Evolutionary conservation across 2,329 filamentous ascomycete genomes (phyloP), one percentile per base, ranked within the genome.

Genomic region (Ophiosphaerella korrae): DNA sequence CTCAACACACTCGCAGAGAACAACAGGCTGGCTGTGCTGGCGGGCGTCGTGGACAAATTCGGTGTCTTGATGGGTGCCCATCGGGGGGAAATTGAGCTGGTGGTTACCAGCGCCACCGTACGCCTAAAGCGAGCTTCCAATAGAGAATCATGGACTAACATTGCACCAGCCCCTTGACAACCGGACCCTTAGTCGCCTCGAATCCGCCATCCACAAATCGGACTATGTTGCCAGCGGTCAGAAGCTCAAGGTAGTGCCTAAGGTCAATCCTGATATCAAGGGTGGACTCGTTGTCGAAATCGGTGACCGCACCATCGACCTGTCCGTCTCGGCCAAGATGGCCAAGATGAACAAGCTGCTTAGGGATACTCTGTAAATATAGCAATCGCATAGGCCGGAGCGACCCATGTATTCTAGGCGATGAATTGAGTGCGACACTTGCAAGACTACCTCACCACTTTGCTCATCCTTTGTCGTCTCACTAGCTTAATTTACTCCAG

Each of bases 321-420:
- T 97, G 67, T 94, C 89, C 79, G 92, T 99, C 72, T 93, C 93
- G 42, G 83, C 89, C 76, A 95, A 93, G 85, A 88, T 99, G 78
- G 85, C 90, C 77, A 96, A 92, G 87, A 90, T 99, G 86, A 99
- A 99, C 90, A 99, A 97, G 88, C 88, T 96, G 76, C 89, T 99
- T 75, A 92, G 85, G 68, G 94, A 99, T 80, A 84, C 88, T 78
- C 83, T 99, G 89, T 99, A 96, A 90, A 92, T 78, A 75, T 72
- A 60, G 42, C 47, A 50, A 53, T 45, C 50, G 48, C 49, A 48
- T 53, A 54, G 37, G 52, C 45, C n/a, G 46, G 55, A 55, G 45
- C 43, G 38, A 46, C 38, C 60, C 58, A 63, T 72, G 67, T 72
- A 71, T 64, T 71, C 58, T 73, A 72, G 68, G 66, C 64, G 48